These are phyloP conservation scores for Malus orientalis DNA, from an alignment of 306 rosid species.

Conservation along the genomic window DNA sequence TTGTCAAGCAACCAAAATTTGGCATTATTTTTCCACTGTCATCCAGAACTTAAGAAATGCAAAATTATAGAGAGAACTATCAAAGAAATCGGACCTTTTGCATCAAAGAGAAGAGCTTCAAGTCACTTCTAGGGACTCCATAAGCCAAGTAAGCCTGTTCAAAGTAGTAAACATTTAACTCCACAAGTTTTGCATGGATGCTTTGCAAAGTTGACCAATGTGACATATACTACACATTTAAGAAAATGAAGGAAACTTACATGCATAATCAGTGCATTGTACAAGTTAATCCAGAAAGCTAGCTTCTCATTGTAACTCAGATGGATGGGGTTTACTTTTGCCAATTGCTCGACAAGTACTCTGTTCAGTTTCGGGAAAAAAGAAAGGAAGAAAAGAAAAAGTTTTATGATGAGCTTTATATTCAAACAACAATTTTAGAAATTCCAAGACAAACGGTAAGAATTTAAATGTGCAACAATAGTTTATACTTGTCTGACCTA, in stretches of 20 bases:
- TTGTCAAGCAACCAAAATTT: neutral
- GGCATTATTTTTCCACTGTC: neutral
- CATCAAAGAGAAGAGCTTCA: conserved; percentile 68
- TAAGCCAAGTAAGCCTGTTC: conserved; percentile 73
- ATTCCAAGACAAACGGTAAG: neutral
- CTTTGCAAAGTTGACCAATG: neutral
- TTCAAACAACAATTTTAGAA: neutral
- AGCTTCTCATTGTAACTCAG: conserved; percentile 54
- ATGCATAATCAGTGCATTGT: conserved; percentile 73
- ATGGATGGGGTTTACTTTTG: conserved; percentile 58
- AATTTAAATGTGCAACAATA: neutral
- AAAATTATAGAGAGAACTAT: neutral
- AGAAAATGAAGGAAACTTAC: conserved; percentile 28
- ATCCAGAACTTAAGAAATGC: neutral
- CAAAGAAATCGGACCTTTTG: conserved; percentile 50
- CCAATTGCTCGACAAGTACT: conserved; percentile 68
- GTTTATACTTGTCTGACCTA: neutral
- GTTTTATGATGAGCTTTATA: neutral
- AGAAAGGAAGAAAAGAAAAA: neutral
- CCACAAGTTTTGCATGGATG: neutral
- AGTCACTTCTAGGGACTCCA: conserved; percentile 76
- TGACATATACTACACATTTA: neutral
- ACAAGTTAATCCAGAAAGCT: conserved; percentile 74
- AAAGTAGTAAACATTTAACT: neutral
- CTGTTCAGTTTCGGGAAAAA: conserved; percentile 22